Percentiles rank a stretch among this genome's conserved stretches.
phyloP scores from a whole-genome alignment of 352 stramenopile genomes.

The Pythium aquatile region DNA sequence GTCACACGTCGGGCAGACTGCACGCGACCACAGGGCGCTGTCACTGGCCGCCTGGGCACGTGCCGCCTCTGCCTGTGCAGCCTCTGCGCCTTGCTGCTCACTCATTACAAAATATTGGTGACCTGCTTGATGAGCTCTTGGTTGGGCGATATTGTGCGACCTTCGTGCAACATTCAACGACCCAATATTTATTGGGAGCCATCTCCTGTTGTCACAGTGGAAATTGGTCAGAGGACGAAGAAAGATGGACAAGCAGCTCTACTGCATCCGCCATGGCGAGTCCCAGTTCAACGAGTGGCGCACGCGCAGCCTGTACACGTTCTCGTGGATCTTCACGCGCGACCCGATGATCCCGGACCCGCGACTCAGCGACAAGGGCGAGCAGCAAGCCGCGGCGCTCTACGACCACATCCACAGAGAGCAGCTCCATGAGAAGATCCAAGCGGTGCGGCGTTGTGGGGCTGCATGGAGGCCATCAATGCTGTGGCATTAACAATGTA shows the following conservation, averaged over 20 bases:
- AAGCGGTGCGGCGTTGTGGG: slow-evolving; percentile 43
- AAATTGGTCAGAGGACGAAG: background rate
- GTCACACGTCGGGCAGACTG: slow-evolving; percentile 57
- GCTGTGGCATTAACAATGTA: background rate
- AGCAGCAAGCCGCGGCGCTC: slow-evolving; percentile 58
- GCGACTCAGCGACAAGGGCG: slow-evolving; percentile 66
- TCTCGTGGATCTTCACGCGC: slow-evolving; percentile 82
- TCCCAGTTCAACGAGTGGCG: slow-evolving; percentile 89
- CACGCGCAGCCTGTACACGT: slow-evolving; percentile 71
- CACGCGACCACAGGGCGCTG: slow-evolving; percentile 44
- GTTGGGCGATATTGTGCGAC: slow-evolving; percentile 23
- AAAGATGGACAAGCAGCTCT: slow-evolving; percentile 63
- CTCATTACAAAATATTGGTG: slow-evolving; percentile 2
- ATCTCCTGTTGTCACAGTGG: background rate
- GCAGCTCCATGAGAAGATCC: slow-evolving; percentile 56
- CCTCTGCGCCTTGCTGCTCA: slow-evolving; percentile 2
- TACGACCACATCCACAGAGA: slow-evolving; percentile 36
- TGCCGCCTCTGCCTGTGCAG: background rate
- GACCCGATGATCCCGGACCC: slow-evolving; percentile 86
- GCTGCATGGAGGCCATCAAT: background rate
- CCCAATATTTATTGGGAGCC: slow-evolving; percentile 5
- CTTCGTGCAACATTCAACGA: slow-evolving; percentile 26
- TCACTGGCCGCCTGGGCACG: slow-evolving; percentile 6
- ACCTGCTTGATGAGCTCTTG: slow-evolving; percentile 10
- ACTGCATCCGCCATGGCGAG: slow-evolving; percentile 87